phyloP scores from a whole-genome alignment of 176 grass and related monocot genomes.

The Olyra latifolia region DNA sequence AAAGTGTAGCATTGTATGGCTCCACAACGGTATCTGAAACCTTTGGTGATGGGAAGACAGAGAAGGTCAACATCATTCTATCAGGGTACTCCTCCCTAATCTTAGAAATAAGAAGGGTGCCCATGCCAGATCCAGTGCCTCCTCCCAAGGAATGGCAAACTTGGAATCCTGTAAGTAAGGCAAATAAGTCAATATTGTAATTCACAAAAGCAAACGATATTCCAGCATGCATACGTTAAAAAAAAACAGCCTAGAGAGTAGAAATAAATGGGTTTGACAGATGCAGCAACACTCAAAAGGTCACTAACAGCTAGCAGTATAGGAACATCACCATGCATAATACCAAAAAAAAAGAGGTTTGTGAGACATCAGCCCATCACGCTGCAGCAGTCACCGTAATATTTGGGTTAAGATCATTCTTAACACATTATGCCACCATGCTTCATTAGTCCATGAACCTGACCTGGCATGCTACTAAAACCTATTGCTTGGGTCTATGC shows the following conservation, averaged over 20 bases:
- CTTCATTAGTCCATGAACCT: background rate
- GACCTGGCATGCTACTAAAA: background rate
- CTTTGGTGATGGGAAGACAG: conserved; percentile 95
- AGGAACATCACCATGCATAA: background rate
- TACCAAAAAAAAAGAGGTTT: background rate
- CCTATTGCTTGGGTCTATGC: background rate
- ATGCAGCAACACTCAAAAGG: background rate
- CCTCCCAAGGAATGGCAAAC: conserved; percentile 96
- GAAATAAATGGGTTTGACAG: background rate
- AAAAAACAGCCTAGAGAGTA: background rate
- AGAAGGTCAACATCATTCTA: conserved; percentile 96
- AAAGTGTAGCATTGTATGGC: conserved; percentile 92
- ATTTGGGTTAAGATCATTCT: background rate
- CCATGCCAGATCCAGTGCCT: conserved; percentile 96
- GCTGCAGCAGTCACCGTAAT: background rate
- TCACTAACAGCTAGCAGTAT: background rate
- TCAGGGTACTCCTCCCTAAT: conserved; percentile 96
- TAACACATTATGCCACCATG: background rate
- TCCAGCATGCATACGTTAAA: background rate
- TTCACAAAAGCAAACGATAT: background rate
- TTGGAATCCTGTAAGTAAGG: conserved; percentile 74
- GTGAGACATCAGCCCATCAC: background rate
- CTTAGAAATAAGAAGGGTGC: conserved; percentile 91
- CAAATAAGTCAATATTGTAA: conserved; percentile 16
- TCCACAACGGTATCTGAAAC: conserved; percentile 94